phyloP scores from a whole-genome alignment of 768 basidiomycete species.

The Agrocybe pediades region DNA sequence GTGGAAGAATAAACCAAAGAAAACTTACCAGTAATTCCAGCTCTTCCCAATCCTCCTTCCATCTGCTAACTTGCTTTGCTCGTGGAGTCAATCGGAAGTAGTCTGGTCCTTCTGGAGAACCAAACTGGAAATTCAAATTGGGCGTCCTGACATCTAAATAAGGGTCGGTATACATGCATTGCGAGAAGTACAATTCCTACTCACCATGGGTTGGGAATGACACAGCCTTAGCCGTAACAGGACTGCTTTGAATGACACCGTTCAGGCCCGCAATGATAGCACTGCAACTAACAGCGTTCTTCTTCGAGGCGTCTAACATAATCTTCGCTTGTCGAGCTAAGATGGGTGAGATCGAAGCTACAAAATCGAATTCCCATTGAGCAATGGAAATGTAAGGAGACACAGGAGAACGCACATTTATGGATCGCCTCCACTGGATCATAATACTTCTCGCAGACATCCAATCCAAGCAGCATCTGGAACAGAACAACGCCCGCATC shows the following conservation, averaged over 20 bases:
- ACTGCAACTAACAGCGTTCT: slow-evolving; percentile 56
- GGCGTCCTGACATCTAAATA: slow-evolving; percentile 50
- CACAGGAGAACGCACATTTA: slow-evolving; percentile 42
- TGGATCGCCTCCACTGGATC: slow-evolving; percentile 61
- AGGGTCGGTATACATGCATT: background rate
- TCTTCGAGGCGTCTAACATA: slow-evolving; percentile 66
- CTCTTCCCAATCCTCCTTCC: slow-evolving; percentile 95
- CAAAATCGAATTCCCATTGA: background rate
- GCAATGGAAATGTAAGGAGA: background rate
- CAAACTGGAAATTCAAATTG: slow-evolving; percentile 37
- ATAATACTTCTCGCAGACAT: slow-evolving; percentile 56
- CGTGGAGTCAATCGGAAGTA: slow-evolving; percentile 51
- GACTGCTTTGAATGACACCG: slow-evolving; percentile 33
- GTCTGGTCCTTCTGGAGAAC: slow-evolving; percentile 64
- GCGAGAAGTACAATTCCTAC: background rate
- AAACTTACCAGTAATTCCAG: slow-evolving; percentile 72
- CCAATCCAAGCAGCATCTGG: slow-evolving; percentile 84
- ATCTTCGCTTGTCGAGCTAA: slow-evolving; percentile 53
- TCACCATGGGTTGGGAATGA: slow-evolving; percentile 9
- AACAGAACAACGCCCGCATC: slow-evolving; percentile 75
- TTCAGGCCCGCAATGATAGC: slow-evolving; percentile 60
- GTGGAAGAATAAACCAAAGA: background rate
- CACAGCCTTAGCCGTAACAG: slow-evolving; percentile 16
- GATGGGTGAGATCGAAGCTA: slow-evolving; percentile 55
- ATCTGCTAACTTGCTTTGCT: slow-evolving; percentile 68